phyloP scores from a whole-genome alignment of 2,329 filamentous ascomycete genomes.

The Huntiella omanensis region DNA sequence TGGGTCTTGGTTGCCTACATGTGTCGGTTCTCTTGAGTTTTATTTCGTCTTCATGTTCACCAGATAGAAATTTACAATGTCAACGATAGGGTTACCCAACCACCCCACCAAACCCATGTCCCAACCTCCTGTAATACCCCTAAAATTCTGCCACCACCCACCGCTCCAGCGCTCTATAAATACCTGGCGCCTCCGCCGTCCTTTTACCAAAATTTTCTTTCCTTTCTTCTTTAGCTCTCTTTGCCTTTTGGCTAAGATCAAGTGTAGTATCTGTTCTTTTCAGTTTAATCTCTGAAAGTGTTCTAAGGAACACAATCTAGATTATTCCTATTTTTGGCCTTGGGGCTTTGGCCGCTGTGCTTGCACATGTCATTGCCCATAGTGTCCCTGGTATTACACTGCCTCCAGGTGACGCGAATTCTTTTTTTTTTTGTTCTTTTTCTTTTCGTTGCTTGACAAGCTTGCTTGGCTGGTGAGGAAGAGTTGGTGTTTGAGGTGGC shows the following conservation, averaged over 20 bases:
- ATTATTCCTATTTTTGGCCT: slow-evolving; percentile 57
- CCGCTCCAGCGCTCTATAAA: slow-evolving; percentile 4
- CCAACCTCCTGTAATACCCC: too few species aligned
- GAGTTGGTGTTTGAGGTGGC: too few species aligned
- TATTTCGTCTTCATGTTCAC: too few species aligned
- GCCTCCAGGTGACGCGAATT: slow-evolving; percentile 13
- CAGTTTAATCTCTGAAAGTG: slow-evolving; percentile 91
- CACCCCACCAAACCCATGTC: too few species aligned
- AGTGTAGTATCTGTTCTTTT: slow-evolving; percentile 97
- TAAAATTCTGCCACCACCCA: background rate
- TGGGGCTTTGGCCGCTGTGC: slow-evolving; percentile 11
- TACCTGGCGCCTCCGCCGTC: background rate
- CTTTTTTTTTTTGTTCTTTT: too few species aligned
- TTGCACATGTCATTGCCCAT: slow-evolving; percentile 11
- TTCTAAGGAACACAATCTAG: slow-evolving; percentile 52
- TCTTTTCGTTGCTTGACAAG: too few species aligned
- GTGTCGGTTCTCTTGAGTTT: too few species aligned
- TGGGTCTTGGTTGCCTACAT: too few species aligned
- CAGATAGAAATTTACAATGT: too few species aligned
- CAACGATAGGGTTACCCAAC: too few species aligned
- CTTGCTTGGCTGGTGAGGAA: too few species aligned
- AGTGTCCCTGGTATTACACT: slow-evolving; percentile 13
- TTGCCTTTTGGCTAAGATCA: slow-evolving; percentile 59
- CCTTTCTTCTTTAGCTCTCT: slow-evolving; percentile 12
- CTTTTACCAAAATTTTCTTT: slow-evolving; percentile 6